phyloP scores from a whole-genome alignment of 148 eudicot genomes.

The Pouteria glomerata region DNA sequence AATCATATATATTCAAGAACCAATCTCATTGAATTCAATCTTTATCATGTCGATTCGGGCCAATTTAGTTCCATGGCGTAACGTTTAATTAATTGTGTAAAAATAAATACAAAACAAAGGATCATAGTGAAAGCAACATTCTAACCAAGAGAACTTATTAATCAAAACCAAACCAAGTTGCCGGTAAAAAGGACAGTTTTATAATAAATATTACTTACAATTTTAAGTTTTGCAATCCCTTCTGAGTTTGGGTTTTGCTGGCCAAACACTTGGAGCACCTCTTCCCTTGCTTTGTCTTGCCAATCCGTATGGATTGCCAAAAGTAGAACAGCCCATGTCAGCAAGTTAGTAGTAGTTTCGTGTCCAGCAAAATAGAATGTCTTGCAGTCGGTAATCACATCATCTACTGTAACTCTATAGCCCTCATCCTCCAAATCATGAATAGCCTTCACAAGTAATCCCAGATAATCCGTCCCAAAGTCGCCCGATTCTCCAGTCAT shows the following conservation, averaged over 20 bases:
- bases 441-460: slow-evolving; percentile 31
- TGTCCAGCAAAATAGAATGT: slow-evolving; percentile 44
- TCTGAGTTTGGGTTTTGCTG: slow-evolving; percentile 11
- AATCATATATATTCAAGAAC: no score
- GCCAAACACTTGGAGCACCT: slow-evolving; percentile 14
- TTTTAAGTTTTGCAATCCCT: slow-evolving; percentile 17
- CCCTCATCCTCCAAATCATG: slow-evolving; percentile 23
- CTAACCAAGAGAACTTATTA: neutral
- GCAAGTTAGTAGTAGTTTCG: slow-evolving; percentile 36
- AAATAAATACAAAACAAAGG: no score
- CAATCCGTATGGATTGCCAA: slow-evolving; percentile 15
- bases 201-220: no score
- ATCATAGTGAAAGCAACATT: no score
- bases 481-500: slow-evolving; percentile 5
- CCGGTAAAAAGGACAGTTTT: no score
- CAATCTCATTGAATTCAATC: no score
- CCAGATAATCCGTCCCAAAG: slow-evolving; percentile 36
- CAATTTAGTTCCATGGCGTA: no score
- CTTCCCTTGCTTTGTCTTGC: slow-evolving; percentile 23
- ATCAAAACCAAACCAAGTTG: no score
- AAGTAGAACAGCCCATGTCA: slow-evolving; percentile 12
- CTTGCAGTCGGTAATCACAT: slow-evolving; percentile 43
- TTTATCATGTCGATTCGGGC: no score
- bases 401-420: slow-evolving; percentile 33
- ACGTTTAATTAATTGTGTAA: no score